Evolutionary conservation across 371 early-diverging fungal species (phyloP).

Genomic region (Mucor circinelloides): DNA sequence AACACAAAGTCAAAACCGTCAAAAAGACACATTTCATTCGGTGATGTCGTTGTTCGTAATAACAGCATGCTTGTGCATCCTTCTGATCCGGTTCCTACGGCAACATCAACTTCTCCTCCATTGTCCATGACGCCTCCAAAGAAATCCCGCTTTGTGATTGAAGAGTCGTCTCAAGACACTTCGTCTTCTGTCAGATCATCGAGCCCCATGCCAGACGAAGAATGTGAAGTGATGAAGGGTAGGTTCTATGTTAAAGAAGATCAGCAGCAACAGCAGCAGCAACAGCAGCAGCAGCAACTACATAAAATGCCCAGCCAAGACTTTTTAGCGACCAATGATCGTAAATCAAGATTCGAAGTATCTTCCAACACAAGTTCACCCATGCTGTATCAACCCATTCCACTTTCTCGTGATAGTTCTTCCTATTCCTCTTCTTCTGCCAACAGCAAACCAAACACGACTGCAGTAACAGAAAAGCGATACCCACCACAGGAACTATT

Average conservation of each 20-base stretch:
- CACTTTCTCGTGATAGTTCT: slow-evolving; percentile 43
- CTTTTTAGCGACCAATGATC: slow-evolving; percentile 6
- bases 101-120: background rate
- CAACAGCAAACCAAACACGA: slow-evolving; percentile 16
- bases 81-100: slow-evolving; percentile 14
- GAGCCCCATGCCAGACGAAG: slow-evolving; percentile 40
- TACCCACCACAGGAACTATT: slow-evolving; percentile 24
- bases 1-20: slow-evolving; percentile 1
- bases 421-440: slow-evolving; percentile 38
- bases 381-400: slow-evolving; percentile 26
- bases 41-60: slow-evolving; percentile 45
- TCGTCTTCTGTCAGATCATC: slow-evolving; percentile 24
- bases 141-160: slow-evolving; percentile 62
- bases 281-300: slow-evolving; percentile 6
- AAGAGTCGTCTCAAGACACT: slow-evolving; percentile 27
- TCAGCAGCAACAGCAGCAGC: slow-evolving; percentile 23
- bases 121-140: slow-evolving; percentile 16
- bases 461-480: slow-evolving; percentile 24
- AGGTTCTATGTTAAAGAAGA: slow-evolving; percentile 56
- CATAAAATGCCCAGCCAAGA: slow-evolving; percentile 28
- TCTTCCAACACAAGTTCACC: slow-evolving; percentile 20
- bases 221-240: slow-evolving; percentile 60
- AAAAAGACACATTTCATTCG: slow-evolving; percentile 51
- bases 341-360: slow-evolving; percentile 25
- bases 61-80: slow-evolving; percentile 22